These are phyloP conservation scores for Psophocarpus tetragonolobus DNA, from an alignment of 306 rosid genomes.

Conservation along the genomic window DNA sequence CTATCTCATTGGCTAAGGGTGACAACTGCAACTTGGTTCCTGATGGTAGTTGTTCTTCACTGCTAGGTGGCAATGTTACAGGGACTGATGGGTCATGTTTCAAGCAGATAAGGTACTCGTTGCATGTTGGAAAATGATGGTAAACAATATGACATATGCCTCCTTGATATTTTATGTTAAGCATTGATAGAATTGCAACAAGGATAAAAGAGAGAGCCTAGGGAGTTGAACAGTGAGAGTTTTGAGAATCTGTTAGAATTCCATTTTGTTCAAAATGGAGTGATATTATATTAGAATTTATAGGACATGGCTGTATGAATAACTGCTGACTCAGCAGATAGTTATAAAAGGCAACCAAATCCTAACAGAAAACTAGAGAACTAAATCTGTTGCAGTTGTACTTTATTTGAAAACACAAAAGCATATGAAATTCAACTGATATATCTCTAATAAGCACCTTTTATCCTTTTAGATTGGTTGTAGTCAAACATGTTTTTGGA, in stretches of 20 bases:
- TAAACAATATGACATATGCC: background rate
- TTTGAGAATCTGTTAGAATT: background rate
- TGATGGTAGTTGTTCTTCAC: conserved; percentile 31
- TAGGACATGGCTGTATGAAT: background rate
- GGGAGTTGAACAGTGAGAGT: background rate
- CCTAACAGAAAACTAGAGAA: background rate
- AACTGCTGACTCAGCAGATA: background rate
- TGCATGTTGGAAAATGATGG: conserved; percentile 17
- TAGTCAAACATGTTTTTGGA: conserved; percentile 27
- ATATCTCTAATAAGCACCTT: background rate
- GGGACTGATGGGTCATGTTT: conserved; percentile 41
- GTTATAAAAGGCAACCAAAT: background rate
- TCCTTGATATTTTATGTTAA: background rate
- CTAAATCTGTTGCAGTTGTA: background rate
- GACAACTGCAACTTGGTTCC: conserved; percentile 38
- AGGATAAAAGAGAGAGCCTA: background rate
- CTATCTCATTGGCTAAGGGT: conserved; percentile 40
- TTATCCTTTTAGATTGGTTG: background rate
- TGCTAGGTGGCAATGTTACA: conserved; percentile 28
- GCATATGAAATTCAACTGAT: background rate
- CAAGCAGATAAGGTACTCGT: conserved; percentile 59
- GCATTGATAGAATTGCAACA: background rate
- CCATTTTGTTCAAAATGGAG: background rate
- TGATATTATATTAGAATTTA: background rate
- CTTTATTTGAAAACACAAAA: background rate